These are phyloP conservation scores for Botryotinia narcissicola DNA, from an alignment of 2,329 filamentous ascomycete species.

Conservation along the genomic window DNA sequence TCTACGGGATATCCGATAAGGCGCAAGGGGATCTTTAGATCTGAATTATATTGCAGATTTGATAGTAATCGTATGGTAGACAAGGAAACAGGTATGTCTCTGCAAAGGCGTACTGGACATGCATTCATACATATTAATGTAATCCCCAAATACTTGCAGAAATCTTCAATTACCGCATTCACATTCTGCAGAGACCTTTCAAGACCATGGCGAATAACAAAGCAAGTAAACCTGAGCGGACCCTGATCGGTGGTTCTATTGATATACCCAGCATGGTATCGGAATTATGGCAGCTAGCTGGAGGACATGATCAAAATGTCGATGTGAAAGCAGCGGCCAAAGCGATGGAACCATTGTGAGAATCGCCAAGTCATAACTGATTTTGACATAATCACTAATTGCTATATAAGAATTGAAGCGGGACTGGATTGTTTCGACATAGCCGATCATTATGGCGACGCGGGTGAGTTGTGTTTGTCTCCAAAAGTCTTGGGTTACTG, in stretches of 20 bases:
- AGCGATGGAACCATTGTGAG: constrained; percentile 23
- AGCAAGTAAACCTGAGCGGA: neutral
- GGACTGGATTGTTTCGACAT: constrained; percentile 26
- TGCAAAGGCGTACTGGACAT: neutral
- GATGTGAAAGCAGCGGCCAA: constrained; percentile 22
- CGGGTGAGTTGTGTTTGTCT: neutral
- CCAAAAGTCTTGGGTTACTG: neutral
- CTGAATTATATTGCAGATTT: neutral
- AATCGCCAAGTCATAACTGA: neutral
- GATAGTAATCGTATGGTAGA: neutral
- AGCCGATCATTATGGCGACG: constrained; percentile 26
- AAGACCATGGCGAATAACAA: neutral
- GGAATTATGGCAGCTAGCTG: constrained; percentile 27
- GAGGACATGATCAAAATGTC: constrained; percentile 25
- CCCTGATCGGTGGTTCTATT: constrained; percentile 16
- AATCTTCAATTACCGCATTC: neutral
- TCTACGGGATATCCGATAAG: neutral
- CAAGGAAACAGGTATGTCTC: neutral
- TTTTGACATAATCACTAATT: neutral
- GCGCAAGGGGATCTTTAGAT: neutral
- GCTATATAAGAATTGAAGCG: constrained; percentile 12
- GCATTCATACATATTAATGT: neutral
- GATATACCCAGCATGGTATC: constrained; percentile 26
- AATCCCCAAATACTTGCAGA: neutral
- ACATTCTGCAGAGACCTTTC: neutral